Evolutionary conservation across 345 rosid genomes (phyloP), one percentile per base, ranked within the genome.

Genomic region (Ceriops decandra): DNA sequence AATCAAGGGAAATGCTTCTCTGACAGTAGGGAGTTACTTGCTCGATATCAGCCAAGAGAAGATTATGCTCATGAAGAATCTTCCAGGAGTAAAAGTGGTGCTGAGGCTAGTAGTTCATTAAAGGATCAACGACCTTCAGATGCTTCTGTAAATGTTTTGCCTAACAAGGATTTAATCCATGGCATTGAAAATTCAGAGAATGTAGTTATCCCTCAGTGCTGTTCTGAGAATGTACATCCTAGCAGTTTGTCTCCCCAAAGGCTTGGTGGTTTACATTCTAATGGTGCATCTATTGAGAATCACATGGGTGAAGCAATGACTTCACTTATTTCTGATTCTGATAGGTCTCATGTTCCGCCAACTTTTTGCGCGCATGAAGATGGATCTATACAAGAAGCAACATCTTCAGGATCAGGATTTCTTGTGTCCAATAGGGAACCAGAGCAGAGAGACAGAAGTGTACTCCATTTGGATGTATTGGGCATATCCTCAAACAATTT

Each of bases 401-500:
- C 70, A 64, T 75, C 87, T 65, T 73, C 87, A 57, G 84, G 81
- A 70, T 76, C 82, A 71, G 85, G 86, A 80, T 70, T 81, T 76
- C 81, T 75, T 26, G 53, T 81, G 70, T 79, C 84, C 52, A 67
- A 73, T 79, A 74, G 86, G 72, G 95, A 82, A 67, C 77, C 56
- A 17, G 70, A 62, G 22, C 72, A 9, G 67, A 73, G 58, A 76
- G 82, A 78, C 72, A 82, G 81, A 69, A 74, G 80, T 66, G 62
- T 82, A 53, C 80, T 81, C 49, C 89, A 85, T 42, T 81, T 81
- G 72, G 89, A 82, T 67, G 81, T 82, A 32, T 82, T 88, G 57
- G 81, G 86, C 63, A 79, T 85, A 67, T 82, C 91, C 42, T 84
- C 93, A 62, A 69, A 77, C 75, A 71, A 65, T 60, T 69, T 78